Evolutionary conservation across 2,329 filamentous ascomycete genomes (phyloP), one percentile per base, ranked within the genome.

Genomic region (Xylaria hypoxylon): DNA sequence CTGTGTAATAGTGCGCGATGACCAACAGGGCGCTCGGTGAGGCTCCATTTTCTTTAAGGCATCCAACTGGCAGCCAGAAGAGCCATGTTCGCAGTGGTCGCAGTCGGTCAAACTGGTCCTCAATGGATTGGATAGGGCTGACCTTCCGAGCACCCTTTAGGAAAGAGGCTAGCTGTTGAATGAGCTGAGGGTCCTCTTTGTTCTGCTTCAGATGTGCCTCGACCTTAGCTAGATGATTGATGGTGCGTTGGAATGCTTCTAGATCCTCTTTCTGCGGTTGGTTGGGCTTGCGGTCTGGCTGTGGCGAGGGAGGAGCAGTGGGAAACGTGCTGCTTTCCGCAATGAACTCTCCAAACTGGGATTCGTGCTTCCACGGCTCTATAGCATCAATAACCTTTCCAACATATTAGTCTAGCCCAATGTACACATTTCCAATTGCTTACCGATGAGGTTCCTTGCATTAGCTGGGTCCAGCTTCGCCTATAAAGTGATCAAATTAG

Each of bases 41-140:
- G 40, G 88, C 88, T 57, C 90, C 89, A 52, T 90, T 91, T 70
- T 90, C 89, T 77, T 95, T 91, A 28, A 97, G 85, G 73, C 94
- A 91, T 71, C 90, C 89, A 38, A 97, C 90, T 0, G 96, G 96
- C 62, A 97, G 88, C 94, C 95, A 98, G 80, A 98, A 97, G 17
- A 98, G 87, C 94, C 95, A 97, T 72, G 92, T 92, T 62, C 94
- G 88, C 65, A 99, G 86, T 10, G 93, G 90, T 70, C 96, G 94
- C 11, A 98, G 87, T 70, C 94, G 92, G 75, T 94, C 91, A 77
- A 97, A 98, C 76, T 97, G 93, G 76, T 96, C 90, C 69, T 93
- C 90, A 26, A 94, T 89, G 26, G 89, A 88, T 70, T 91, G 85
- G 13, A 86, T 85, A 4, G 90, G 88, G 76, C 89, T 88, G 70